A percentile compares a stretch with the other conserved stretches of the same genome.
Evolutionary conservation across 2,329 filamentous ascomycete genomes (phyloP).

Genomic region (Ploettnerulaceae sp.): DNA sequence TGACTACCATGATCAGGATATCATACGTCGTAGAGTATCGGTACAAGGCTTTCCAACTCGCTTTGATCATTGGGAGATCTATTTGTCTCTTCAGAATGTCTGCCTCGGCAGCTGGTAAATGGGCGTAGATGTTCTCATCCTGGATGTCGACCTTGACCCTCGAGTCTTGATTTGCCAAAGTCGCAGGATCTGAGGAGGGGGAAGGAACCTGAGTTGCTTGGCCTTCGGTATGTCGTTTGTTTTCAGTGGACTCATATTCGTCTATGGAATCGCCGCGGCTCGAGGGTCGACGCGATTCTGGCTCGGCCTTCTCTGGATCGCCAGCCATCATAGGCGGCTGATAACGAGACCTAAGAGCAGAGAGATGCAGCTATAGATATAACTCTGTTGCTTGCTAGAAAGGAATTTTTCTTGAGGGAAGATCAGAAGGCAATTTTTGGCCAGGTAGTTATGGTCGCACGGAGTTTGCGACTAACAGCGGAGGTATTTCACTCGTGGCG

Average conservation of each 20-base stretch:
- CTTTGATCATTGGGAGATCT: conserved; percentile 56
- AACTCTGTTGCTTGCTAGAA: background rate
- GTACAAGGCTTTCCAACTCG: conserved; percentile 57
- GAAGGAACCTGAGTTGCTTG: conserved; percentile 54
- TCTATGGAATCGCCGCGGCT: conserved; percentile 21
- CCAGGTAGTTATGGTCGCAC: background rate
- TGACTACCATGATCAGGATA: conserved; percentile 46
- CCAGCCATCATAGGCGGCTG: conserved; percentile 30
- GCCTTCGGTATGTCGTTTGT: conserved; percentile 28
- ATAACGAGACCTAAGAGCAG: background rate
- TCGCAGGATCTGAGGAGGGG: conserved; percentile 55
- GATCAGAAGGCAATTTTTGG: background rate
- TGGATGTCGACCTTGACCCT: conserved; percentile 32
- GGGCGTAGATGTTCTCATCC: conserved; percentile 50
- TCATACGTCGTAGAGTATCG: conserved; percentile 52
- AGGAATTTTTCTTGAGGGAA: background rate
- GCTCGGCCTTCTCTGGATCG: conserved; percentile 27
- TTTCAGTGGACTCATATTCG: too few relatives aligned
- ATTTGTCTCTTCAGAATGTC: conserved; percentile 65
- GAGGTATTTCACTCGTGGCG: background rate
- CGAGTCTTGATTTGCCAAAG: conserved; percentile 40
- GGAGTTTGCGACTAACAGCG: too few relatives aligned
- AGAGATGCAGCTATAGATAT: background rate
- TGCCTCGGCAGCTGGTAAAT: conserved; percentile 62
- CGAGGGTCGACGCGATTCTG: conserved; percentile 17